A percentile compares a stretch with the other conserved stretches of the same genome.
Evolutionary conservation across 768 basidiomycete species (phyloP).

Genomic region (Lactifluus subvellereus): DNA sequence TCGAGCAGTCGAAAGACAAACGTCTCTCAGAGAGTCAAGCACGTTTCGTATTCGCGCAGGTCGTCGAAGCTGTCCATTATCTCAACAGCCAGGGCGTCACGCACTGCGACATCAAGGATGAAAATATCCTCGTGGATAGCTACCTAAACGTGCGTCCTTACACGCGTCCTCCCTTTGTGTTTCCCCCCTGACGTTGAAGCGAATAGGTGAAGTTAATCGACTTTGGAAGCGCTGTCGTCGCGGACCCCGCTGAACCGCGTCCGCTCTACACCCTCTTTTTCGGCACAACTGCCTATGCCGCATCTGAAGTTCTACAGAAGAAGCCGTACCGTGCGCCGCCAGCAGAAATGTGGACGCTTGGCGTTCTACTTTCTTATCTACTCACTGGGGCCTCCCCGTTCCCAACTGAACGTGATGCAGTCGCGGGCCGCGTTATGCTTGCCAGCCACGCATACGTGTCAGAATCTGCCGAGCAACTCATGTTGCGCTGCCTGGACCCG

Average conservation of each 20-base stretch:
- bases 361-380: conserved; percentile 90
- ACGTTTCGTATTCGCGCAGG: conserved; percentile 78
- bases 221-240: conserved; percentile 84
- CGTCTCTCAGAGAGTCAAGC: conserved; percentile 74
- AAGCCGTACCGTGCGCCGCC: conserved; percentile 87
- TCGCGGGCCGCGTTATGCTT: conserved; percentile 56
- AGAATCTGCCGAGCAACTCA: conserved; percentile 49
- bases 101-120: conserved; percentile 96
- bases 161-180: background rate
- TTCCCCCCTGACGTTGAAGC: conserved; percentile 19
- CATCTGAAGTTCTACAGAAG: conserved; percentile 88
- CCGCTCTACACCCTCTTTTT: conserved; percentile 78
- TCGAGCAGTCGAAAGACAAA: conserved; percentile 79
- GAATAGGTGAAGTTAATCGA: conserved; percentile 90
- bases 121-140: conserved; percentile 80
- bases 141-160: conserved; percentile 51
- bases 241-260: conserved; percentile 53
- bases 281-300: conserved; percentile 93
- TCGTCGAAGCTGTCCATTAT: conserved; percentile 80
- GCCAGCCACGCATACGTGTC: conserved; percentile 20
- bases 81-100: conserved; percentile 79
- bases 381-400: conserved; percentile 92
- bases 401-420: conserved; percentile 77
- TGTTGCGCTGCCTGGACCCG: conserved; percentile 76
- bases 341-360: conserved; percentile 94